Base-by-base conservation (phyloP, 352 stramenopile species). In the Thraustochytrium striatum region DNA sequence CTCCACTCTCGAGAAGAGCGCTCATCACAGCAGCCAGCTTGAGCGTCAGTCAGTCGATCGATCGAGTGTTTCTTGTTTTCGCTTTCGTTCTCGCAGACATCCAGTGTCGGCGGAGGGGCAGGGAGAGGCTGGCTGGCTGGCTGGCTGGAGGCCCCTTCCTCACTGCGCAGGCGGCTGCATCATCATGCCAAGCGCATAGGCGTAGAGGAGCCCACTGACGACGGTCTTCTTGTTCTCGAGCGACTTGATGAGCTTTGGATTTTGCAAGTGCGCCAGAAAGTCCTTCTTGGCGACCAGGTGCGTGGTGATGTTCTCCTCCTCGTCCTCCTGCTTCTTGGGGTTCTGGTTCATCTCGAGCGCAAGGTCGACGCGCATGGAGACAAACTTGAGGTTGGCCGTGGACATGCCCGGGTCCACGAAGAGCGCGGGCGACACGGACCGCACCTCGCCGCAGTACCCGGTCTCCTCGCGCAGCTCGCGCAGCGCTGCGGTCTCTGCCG, bases 381-480 rank as follows among this genome's bases (percentile, higher is more conserved):
- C 82, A n/a, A 78, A 85, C 75, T 79, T 55, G 33, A 85, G 82
- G 41, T 81, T 83, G 1, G 82, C 78, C n/a, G 84, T 79, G 16
- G 75, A 81, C 65, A 85, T 70, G 35, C 82, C 82, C 3, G 82
- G 82, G 58, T 85, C 82, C 36, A 73, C 82, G 5, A 72, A 72
- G 8, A 85, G 25, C 30, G 84, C 79, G 16, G 68, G 78, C 5
- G 82, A 85, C 32, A 83, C 82, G 36, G 50, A 73, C 30, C 43
- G 57, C 9, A 85, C 82, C 57, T 61, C 82, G 30, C 82, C 82
- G 21, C 57, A 69, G 61, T 79, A 85, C 0, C 82, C 82, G n/a
- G 82, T 85, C 39, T 85, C 82, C 53, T 85, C 82, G 0, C 81
- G 82, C 52, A 85, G 62, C 69, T 85, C 82, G 33, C 82, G 69